Conservation (phyloP, 257 asterid genomes). For the Lithospermum erythrorhizon region DNA sequence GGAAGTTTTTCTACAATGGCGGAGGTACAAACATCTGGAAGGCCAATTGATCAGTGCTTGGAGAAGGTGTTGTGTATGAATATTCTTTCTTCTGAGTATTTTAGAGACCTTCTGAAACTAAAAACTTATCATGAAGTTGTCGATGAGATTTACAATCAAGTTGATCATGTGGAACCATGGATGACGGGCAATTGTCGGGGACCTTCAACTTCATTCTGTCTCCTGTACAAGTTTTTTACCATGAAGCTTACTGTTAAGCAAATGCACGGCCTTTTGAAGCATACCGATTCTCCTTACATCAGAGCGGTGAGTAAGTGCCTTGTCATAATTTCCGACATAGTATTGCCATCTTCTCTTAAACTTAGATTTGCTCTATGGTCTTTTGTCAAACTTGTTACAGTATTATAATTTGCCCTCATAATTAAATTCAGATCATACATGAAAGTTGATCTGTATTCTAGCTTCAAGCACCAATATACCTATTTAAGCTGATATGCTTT, state of each 20-base stretch:
- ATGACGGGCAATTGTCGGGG: constrained; percentile 99
- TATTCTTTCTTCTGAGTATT: constrained; percentile 93
- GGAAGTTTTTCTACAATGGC: constrained; percentile 34
- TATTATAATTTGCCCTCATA: neutral
- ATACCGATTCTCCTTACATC: constrained; percentile 87
- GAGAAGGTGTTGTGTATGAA: constrained; percentile 95
- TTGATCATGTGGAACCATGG: constrained; percentile 97
- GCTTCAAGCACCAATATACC: neutral
- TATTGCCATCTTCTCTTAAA: neutral
- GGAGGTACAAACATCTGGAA: constrained; percentile 79
- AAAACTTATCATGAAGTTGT: constrained; percentile 94
- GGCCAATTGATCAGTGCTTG: constrained; percentile 72
- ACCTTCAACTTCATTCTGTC: constrained; percentile 97
- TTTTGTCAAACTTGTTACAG: no score
- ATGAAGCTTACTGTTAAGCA: constrained; percentile 95
- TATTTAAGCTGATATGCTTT: neutral
- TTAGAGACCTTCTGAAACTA: constrained; percentile 74
- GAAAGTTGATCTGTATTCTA: neutral
- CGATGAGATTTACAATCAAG: constrained; percentile 89
- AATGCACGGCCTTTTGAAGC: constrained; percentile 87
- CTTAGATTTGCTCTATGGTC: neutral
- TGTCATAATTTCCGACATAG: neutral
- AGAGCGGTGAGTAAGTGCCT: constrained; percentile 72
- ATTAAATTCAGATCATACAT: neutral
- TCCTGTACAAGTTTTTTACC: constrained; percentile 84